These are phyloP conservation scores for Diaporthe sp. DNA, from an alignment of 2,329 filamentous ascomycete species.

Conservation along the genomic window DNA sequence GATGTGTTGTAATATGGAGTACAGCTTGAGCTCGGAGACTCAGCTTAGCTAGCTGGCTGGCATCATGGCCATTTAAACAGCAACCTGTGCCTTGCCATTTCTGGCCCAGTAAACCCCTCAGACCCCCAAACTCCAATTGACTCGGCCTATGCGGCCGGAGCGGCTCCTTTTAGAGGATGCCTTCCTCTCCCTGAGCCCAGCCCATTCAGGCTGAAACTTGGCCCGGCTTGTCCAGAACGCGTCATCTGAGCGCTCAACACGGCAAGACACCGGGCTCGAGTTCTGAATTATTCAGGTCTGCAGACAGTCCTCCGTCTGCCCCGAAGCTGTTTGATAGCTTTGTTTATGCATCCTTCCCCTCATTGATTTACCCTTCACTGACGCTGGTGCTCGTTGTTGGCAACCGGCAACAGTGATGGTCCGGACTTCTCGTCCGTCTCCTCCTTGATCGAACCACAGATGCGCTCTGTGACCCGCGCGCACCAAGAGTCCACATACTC, in stretches of 20 bases:
- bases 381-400: slow-evolving; percentile 9
- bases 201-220: neutral
- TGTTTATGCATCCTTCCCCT: neutral
- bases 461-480: slow-evolving; percentile 36
- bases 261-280: neutral
- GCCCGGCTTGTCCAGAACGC: slow-evolving; percentile 11
- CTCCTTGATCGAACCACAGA: slow-evolving; percentile 45
- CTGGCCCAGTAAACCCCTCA: neutral
- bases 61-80: neutral
- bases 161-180: slow-evolving; percentile 13
- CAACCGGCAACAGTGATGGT: slow-evolving; percentile 42
- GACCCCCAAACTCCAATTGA: neutral
- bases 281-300: slow-evolving; percentile 3
- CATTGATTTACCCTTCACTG: neutral
- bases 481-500: slow-evolving; percentile 34
- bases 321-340: neutral
- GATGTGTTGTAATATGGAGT: slow-evolving; percentile 9
- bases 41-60: slow-evolving; percentile 17
- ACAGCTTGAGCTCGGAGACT: neutral
- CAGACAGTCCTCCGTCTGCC: neutral
- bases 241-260: slow-evolving; percentile 1
- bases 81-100: slow-evolving; percentile 4
- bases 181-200: neutral
- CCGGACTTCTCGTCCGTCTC: slow-evolving; percentile 45
- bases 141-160: slow-evolving; percentile 1